Evolutionary conservation across 78 protist genomes (phyloP).

Genomic region (Polysphondylium violaceum): DNA sequence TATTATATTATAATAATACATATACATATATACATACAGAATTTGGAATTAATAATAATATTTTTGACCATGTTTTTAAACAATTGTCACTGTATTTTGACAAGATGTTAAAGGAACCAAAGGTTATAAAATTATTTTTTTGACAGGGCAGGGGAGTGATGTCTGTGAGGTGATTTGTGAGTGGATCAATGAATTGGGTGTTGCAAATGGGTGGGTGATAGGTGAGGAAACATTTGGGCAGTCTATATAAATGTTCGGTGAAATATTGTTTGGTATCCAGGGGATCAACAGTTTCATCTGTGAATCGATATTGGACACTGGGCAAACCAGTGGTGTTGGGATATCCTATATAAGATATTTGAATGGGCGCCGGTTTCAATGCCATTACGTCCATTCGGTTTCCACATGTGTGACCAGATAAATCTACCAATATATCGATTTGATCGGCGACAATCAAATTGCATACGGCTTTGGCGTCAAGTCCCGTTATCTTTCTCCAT

Average conservation of each 20-base stretch:
- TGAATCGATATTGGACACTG: conserved; percentile 78
- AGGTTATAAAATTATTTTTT: conserved; percentile 79
- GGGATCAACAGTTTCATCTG: conserved; percentile 83
- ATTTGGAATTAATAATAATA: conserved; percentile 41
- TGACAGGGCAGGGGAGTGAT: conserved; percentile 34
- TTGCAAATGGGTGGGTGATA: conserved; percentile 21
- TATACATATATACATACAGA: neutral
- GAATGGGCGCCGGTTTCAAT: conserved; percentile 81
- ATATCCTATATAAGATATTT: conserved; percentile 85
- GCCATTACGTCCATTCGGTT: conserved; percentile 85
- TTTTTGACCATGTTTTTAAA: conserved; percentile 52
- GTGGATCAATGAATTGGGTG: neutral
- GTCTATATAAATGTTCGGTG: conserved; percentile 59
- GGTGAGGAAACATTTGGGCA: conserved; percentile 78
- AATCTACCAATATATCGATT: conserved; percentile 87
- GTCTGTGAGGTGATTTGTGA: neutral
- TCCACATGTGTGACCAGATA: conserved; percentile 87
- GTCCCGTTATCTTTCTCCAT: conserved; percentile 65
- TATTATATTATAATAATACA: neutral
- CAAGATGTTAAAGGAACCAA: conserved; percentile 89
- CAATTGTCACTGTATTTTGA: conserved; percentile 72
- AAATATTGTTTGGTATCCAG: conserved; percentile 34
- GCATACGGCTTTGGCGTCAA: conserved; percentile 6
- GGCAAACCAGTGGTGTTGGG: conserved; percentile 89
- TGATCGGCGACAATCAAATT: conserved; percentile 40